Base-by-base conservation (phyloP, 2,329 filamentous ascomycete genomes). In the Beauveria caledonica region DNA sequence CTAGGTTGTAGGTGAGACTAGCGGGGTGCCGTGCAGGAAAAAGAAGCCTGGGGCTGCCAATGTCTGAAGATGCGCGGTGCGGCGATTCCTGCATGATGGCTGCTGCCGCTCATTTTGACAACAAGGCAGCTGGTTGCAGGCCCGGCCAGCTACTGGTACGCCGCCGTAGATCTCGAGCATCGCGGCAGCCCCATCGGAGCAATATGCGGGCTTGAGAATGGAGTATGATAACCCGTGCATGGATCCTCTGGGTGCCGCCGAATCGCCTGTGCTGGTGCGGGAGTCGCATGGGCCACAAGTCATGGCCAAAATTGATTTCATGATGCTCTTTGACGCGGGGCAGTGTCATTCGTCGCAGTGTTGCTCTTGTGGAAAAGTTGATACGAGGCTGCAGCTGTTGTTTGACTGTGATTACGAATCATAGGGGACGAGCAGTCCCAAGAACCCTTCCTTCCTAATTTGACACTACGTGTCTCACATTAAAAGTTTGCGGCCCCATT, bases 121-220 rank as follows among this genome's bases (percentile, higher is more conserved):
- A 45, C 39, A 27, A 46, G 57, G 40, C 54, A 23, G 25, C 27
- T 29, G 33, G 42, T 60, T 49, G 58, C 58, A 52, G 49, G 46
- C 58, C 54, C 50, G 29, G 50, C 42, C 50, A 54, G 49, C 42
- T 60, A 51, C 58, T 49, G 49, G 29, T 60, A 51, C 50, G 49
- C 58, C 58, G 50, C 54, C 58, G 58, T 49, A 54, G 50, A 60
- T 60, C 58, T 54, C 29, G 48, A 54, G 42, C 42, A 54, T 54
- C 50, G 58, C 23, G 50, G 49, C 50, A 54, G 58, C 58, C 58
- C 58, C 58, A 60, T 60, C 58, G 58, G 33, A 42, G 33, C 42
- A 60, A 48, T 48, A 60, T 60, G 58, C 58, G 54, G 49, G 58
- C 58, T 49, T 17, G 21, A 45, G 50, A 60, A 54, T 49, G 21